Conservation (phyloP, 306 rosid species). For the Begonia masoniana region DNA sequence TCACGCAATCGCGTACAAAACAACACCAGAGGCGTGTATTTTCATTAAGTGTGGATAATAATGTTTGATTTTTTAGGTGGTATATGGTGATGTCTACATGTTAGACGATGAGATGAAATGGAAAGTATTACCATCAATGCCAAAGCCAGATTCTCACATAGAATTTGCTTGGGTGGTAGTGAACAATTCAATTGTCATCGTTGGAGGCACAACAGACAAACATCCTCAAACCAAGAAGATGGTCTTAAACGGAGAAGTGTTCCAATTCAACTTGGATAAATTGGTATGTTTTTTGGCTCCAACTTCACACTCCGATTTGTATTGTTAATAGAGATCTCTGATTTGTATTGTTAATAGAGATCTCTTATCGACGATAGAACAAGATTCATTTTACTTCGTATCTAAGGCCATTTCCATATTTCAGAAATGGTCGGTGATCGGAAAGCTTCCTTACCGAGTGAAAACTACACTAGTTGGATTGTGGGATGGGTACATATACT, state of each 20-base stretch:
- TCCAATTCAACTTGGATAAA: conserved; percentile 37
- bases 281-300: conserved; percentile 9
- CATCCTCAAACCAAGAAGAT: conserved; percentile 74
- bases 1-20: too few species aligned
- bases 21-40: too few species aligned
- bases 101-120: conserved; percentile 74
- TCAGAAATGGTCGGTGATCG: conserved; percentile 84
- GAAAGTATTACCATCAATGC: conserved; percentile 75
- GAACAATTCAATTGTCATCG: conserved; percentile 69
- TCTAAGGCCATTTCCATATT: conserved; percentile 1
- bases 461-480: conserved; percentile 78
- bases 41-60: background rate
- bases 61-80: conserved; percentile 41
- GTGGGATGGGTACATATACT: conserved; percentile 85
- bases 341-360: too few species aligned
- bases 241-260: conserved; percentile 78
- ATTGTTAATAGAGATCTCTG: too few species aligned
- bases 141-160: conserved; percentile 75
- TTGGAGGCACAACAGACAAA: conserved; percentile 89
- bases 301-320: too few species aligned
- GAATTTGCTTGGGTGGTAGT: conserved; percentile 72
- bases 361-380: too few species aligned
- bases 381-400: too few species aligned
- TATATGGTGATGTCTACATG: conserved; percentile 73
- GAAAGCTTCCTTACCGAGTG: conserved; percentile 79